Base-by-base conservation (phyloP, 768 basidiomycete genomes). In the Kwoniella sp. region DNA sequence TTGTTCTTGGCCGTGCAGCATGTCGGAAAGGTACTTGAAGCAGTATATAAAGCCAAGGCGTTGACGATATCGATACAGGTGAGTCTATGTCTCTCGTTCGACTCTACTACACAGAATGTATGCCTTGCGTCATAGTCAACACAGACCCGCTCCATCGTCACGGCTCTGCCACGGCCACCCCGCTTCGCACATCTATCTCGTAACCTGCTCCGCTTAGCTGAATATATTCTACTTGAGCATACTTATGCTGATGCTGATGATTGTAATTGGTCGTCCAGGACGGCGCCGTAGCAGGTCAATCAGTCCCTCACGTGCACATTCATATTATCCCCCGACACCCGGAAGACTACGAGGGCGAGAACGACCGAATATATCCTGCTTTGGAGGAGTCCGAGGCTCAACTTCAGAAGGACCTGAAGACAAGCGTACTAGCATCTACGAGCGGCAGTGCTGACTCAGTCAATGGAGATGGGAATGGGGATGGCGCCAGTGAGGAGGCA, bases 231-330 rank as follows among this genome's bases (percentile, higher is more conserved):
- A n/a, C n/a, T n/a, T n/a, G n/a, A n/a, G n/a, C n/a, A n/a, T n/a
- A n/a, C n/a, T n/a, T n/a, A n/a, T n/a, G n/a, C 40, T 44, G 40
- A 44, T 44, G 40, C 2, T 29, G 22, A 33, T 52, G 53, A 58
- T 26, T 9, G 19, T 13, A 13, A 9, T 8, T 51, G n/a, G n/a
- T n/a, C n/a, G n/a, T 15, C 13, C 44, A 92, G 90, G 92, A 97
- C 73, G 93, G 94, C 13, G 84, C 84, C 65, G 90, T 89, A 15
- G 90, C 93, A 0, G 93, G 92, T 0, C 88, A 89, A 79, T 85
- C 85, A 5, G 86, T 92, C n/a, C 87, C 91, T 1, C 96, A 98
- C 75, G 91, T 97, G n/a, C 96, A 99, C 80, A 89, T 96, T 70
- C 96, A 99, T 77, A 80, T 98, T 27, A 81, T 99, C 4, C 96